Base-by-base conservation (phyloP, 2,329 filamentous ascomycete species). In the Sphaerulina vaccinii region DNA sequence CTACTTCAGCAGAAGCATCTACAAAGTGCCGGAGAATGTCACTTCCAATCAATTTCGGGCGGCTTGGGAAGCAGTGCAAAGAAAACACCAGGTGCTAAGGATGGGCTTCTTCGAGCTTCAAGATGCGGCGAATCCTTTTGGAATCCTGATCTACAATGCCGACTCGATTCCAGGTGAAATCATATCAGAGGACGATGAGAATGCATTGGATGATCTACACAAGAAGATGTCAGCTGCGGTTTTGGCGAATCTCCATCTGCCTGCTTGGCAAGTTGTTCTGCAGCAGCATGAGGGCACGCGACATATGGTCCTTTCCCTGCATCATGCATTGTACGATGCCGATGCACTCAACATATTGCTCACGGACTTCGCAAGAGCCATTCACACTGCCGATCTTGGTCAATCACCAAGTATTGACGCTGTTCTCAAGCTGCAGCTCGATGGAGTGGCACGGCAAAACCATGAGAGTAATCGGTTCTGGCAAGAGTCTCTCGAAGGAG, bases 291-390 rank as follows among this genome's bases (percentile, higher is more conserved):
- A 62, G 0, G 43, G 55, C 0, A 36, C 50, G 0, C 37, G 40
- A 3, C 59, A 64, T 4, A 65, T 82, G 35, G 70, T 78, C 38
- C 63, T 85, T 16, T 80, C 76, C 8, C 76, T 90, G 2, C 86
- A 95, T 57, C 91, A 96, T 70, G 87, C 88, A 0, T 73, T 96
- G 0, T 96, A 95, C 59, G 91, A 96, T 71, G 91, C 90, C 0
- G 77, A 82, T 35, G 90, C 89, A 7, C 72, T 96, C 9, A 74
- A 80, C 3, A 64, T 75, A 0, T 77, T 96, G 1, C 70, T 96
- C 1, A 64, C 73, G 0, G 81, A 86, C 59, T 73, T 95, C 10
- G 62, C 70, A 2, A 62, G 60, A 29, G 62, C 68, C 9, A 75
- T 80, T 27, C 53, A 63, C 7, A 67, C 63, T 3, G 53, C 62